Evolutionary conservation across 1,284 basidiomycete genomes (phyloP).

Genomic region (Cryptococcus jaspeensis): DNA sequence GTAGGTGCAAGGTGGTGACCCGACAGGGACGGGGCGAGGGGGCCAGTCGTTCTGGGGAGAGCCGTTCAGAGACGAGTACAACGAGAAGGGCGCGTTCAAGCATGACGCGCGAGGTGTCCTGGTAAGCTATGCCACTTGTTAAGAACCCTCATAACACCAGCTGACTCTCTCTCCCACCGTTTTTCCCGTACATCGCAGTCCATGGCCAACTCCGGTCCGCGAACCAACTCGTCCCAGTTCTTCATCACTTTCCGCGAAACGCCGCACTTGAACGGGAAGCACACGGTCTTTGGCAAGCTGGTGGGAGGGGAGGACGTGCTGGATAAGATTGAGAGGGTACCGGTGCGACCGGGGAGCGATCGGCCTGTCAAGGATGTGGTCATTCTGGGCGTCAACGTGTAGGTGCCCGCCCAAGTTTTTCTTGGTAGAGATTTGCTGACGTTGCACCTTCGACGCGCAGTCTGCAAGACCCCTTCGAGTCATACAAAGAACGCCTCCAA

Average conservation of each 20-base stretch:
- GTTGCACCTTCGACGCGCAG: conserved; percentile 16
- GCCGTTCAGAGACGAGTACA: conserved; percentile 90
- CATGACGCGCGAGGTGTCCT: conserved; percentile 76
- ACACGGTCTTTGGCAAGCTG: conserved; percentile 95
- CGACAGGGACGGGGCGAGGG: conserved; percentile 90
- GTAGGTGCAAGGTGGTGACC: conserved; percentile 92
- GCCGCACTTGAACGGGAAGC: conserved; percentile 63
- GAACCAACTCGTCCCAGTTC: conserved; percentile 70
- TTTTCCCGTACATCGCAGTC: conserved; percentile 44
- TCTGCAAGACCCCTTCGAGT: conserved; percentile 54
- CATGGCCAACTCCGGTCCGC: conserved; percentile 87
- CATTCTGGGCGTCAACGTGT: conserved; percentile 49
- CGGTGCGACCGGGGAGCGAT: conserved; percentile 79
- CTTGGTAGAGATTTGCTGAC: too few species aligned
- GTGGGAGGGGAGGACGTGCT: conserved; percentile 92
- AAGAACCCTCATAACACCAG: neutral
- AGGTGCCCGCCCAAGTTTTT: conserved; percentile 5
- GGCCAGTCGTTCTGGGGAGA: conserved; percentile 94
- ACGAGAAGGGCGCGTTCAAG: conserved; percentile 76
- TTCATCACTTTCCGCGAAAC: conserved; percentile 82
- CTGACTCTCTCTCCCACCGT: neutral
- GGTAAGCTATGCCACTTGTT: conserved; percentile 37
- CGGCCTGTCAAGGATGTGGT: conserved; percentile 77
- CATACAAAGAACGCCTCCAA: conserved; percentile 48
- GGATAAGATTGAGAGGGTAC: conserved; percentile 74